These are phyloP conservation scores for Conticribra guillardii DNA, from an alignment of 108 stramenopile species.

Conservation along the genomic window DNA sequence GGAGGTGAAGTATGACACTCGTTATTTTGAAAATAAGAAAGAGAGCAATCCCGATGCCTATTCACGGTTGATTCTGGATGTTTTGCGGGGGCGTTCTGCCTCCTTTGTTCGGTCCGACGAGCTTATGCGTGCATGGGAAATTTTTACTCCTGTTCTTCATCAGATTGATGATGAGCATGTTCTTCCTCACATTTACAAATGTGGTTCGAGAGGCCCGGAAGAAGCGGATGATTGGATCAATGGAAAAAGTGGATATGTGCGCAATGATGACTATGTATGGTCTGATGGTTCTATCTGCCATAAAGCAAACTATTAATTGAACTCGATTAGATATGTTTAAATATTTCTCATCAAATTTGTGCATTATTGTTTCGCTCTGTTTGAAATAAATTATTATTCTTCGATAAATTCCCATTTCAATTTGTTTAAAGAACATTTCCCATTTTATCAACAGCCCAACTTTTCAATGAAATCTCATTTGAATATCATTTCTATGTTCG, in stretches of 20 bases:
- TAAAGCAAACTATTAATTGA: neutral
- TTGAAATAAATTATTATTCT: too few species aligned
- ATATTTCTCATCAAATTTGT: too few species aligned
- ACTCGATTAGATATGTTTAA: too few species aligned
- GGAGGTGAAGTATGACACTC: constrained; percentile 89
- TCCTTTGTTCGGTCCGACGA: constrained; percentile 97
- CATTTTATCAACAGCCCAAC: too few species aligned
- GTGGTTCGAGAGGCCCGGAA: constrained; percentile 86
- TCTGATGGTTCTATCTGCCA: constrained; percentile 47
- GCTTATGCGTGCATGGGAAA: constrained; percentile 92
- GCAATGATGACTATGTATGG: constrained; percentile 74
- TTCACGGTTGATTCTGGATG: constrained; percentile 95
- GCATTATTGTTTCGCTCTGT: too few species aligned
- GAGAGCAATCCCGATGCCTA: constrained; percentile 93
- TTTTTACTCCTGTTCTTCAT: constrained; percentile 94
- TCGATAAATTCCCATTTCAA: too few species aligned
- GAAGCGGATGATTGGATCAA: constrained; percentile 80
- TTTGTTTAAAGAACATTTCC: too few species aligned
- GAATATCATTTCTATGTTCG: too few species aligned
- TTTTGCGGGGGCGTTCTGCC: constrained; percentile 87
- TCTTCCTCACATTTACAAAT: constrained; percentile 75
- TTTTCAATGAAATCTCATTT: too few species aligned
- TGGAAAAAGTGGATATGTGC: constrained; percentile 61
- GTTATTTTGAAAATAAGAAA: constrained; percentile 50
- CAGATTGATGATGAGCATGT: constrained; percentile 81